Evolutionary conservation across 495 filamentous ascomycete species (phyloP), one percentile per base, ranked within the genome.

Genomic region (Jackrogersella multiformis): DNA sequence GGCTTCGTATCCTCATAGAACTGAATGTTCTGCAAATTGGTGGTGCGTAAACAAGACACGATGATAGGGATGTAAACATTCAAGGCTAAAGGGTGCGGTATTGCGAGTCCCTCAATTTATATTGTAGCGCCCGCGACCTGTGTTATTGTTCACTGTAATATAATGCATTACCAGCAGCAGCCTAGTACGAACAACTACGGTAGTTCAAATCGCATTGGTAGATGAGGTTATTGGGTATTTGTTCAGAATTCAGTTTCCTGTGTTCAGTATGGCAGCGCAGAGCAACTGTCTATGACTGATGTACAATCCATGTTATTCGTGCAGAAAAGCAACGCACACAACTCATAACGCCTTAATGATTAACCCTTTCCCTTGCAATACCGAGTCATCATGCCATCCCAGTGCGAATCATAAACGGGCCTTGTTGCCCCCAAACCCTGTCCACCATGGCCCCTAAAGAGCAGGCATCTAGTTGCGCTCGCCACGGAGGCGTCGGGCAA

Each of bases 401-500:
- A 60, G 61, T 64, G 66, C 46, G 65, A 67, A 74, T 74, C 72
- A 69, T 73, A 26, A 72, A 61, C 64, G 65, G 61, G 55, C 59
- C 61, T 20, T 36, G 12, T 30, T 48, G 34, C 52, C 60, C 32
- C 58, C 60, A 69, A 75, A 65, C 57, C 55, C 59, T 48, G 64
- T 73, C 73, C 73, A 34, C 63, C 51, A 66, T 60, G 32, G 52
- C 4, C 55, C 36, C 55, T 54, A 65, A 32, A 38, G 15, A 15
- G 36, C 48, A 71, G 16, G 10, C 12, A 4, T 66, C 78, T 84
- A 84, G 81, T 84, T 84, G 81, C 94, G 93, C 87, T 97, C 94
- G 78, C 94, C 94, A 83, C 94, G 92, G 84, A 97, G 93, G 78
- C 94, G 92, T 73, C 94, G 92, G 76, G 93, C 93, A 67, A 97